A percentile compares a stretch with the other conserved stretches of the same genome.
phyloP scores from a whole-genome alignment of 345 rosid species.

The Acer saccharum region DNA sequence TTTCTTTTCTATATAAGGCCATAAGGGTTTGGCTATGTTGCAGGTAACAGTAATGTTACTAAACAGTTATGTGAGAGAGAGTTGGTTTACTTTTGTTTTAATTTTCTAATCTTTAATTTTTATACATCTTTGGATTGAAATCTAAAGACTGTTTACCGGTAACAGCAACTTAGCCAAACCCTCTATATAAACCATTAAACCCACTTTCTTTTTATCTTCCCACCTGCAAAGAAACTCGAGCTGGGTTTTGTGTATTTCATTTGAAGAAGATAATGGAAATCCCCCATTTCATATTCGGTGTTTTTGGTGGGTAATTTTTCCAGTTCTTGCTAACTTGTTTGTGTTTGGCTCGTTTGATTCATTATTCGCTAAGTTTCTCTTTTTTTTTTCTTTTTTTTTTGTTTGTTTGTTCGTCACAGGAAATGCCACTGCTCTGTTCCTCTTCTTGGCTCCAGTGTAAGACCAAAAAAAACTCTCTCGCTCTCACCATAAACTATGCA shows the following conservation, averaged over 20 bases:
- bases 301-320: slow-evolving; percentile 61
- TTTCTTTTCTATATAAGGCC: too few relatives aligned
- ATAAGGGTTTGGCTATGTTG: too few relatives aligned
- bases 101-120: too few relatives aligned
- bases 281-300: slow-evolving; percentile 79
- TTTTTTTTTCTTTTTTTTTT: background rate
- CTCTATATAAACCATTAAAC: slow-evolving; percentile 30
- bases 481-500: too few relatives aligned
- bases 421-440: slow-evolving; percentile 93
- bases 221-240: background rate
- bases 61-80: too few relatives aligned
- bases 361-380: background rate
- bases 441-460: slow-evolving; percentile 89
- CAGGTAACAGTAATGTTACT: too few relatives aligned
- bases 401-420: slow-evolving; percentile 48
- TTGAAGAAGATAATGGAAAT: slow-evolving; percentile 42
- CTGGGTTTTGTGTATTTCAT: background rate
- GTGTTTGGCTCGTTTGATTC: slow-evolving; percentile 1
- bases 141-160: too few relatives aligned
- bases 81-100: too few relatives aligned
- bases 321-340: background rate
- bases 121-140: too few relatives aligned
- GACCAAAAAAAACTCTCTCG: slow-evolving; percentile 18
- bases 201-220: background rate
- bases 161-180: too few relatives aligned